Base-by-base conservation (phyloP, 495 filamentous ascomycete genomes). In the Lasiosphaeris hirsuta region DNA sequence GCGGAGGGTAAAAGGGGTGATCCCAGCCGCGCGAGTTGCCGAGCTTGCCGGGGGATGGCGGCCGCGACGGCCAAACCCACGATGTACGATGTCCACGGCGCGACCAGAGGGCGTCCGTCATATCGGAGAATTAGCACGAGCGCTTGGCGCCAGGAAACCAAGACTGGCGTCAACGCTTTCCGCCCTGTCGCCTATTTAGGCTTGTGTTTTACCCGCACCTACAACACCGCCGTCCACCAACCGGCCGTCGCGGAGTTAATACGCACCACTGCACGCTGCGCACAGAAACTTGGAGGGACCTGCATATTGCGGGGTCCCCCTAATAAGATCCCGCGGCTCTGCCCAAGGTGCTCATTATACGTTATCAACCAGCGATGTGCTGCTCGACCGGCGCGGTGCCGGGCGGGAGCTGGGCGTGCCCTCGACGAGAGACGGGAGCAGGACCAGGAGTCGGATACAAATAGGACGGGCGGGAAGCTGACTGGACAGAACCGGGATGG, bases 261-360 rank as follows among this genome's bases (percentile, higher is more conserved):
- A 38, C 36, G 15, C 2, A 2, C 23, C 23, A 30, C 23, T 2
- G 23, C 14, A 7, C 9, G 7, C 49, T 51, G 49, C 49, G 40
- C 14, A 9, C 36, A 40, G 18, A 36, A 51, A 34, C 49, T 51
- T 51, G 49, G 49, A 39, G 15, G 14, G 35, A 51, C 35, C 49
- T 51, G 49, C 49, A 51, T 37, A 51, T 51, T 51, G 49, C 49
- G 49, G 49, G 49, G 49, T 18, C 49, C 17, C 17, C 34, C 49
- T 17, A 51, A 51, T 51, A 38, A 51, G 35, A 18, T 10, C 35
- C 35, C 49, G 49, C 49, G 49, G 49, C 49, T 51, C 49, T 51
- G 49, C 49, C 23, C 40, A 51, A 40, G 36, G 49, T 51, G 49
- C 14, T n/a, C 35, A 51, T 34, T 51, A 13, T n/a, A 18, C 36